Base-by-base conservation (phyloP, 202 grass and related monocot species). In the Dendrocalamus latiflorus region DNA sequence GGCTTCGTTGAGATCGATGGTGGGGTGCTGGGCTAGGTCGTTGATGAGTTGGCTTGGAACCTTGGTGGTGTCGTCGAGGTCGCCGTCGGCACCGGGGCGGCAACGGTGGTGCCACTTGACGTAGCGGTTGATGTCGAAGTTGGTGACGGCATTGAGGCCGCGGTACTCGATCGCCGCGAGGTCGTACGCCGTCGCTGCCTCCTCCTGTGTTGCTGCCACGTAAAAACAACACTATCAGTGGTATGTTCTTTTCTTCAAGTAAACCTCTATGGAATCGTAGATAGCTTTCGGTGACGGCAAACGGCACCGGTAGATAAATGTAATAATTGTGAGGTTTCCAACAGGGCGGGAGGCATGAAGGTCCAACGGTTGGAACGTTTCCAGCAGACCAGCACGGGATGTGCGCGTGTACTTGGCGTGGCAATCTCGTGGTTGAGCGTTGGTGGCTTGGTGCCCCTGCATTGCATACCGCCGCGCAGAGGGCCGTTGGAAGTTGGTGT, bases 131-230 rank as follows among this genome's bases (percentile, higher is more conserved):
- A 94, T 78, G 84, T 89, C 89, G 15, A 94, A 94, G 80, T 91
- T 94, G 21, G 92, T 94, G 16, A 94, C 92, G 1, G 92, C 84
- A 72, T 89, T 91, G 34, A 91, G 77, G 6, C 92, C 92, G 0
- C 92, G 80, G 61, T 89, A 81, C 70, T 94, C 77, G 65, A 94
- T 91, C 11, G 92, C 92, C 0, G 92, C 92, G 12, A 94, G 38
- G 71, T 91, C 92, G 58, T 94, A 94, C 42, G 92, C 92, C 62
- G 85, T 77, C 0, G 92, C 92, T 2, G 92, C 92, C 84, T 83
- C 92, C 83, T 94, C 89, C 69, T 94, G 86, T 6, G 89, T 94
- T 10, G 86, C 92, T 94, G 81, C 25, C 30, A 59, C 4, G n/a
- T 1, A 36, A 0, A 44, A 18, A 18, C 45, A 14, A 25, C 1